Conservation (phyloP, 2,329 filamentous ascomycete species). For the Fusarium musae region DNA sequence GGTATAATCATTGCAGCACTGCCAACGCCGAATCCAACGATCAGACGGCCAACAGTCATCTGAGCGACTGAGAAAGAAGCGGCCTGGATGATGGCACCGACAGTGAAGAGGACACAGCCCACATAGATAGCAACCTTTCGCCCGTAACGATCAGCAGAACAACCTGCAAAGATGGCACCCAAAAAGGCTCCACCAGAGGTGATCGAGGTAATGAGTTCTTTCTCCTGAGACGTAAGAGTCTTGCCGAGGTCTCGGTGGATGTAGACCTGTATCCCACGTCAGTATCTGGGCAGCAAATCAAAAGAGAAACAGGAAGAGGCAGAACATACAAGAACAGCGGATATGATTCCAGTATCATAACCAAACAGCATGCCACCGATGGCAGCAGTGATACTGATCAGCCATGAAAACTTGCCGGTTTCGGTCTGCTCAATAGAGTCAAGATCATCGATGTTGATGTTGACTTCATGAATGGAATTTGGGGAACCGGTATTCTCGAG, state of each 20-base stretch:
- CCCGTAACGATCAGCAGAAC: slow-evolving; percentile 42
- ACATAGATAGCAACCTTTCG: slow-evolving; percentile 45
- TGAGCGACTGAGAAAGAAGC: slow-evolving; percentile 42
- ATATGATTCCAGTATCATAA: slow-evolving; percentile 54
- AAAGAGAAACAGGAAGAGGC: too few relatives aligned
- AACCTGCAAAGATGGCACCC: slow-evolving; percentile 44
- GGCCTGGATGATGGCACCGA: slow-evolving; percentile 44
- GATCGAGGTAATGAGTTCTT: slow-evolving; percentile 63
- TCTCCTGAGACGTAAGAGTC: slow-evolving; percentile 54
- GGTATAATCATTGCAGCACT: slow-evolving; percentile 59
- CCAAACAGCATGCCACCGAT: slow-evolving; percentile 54
- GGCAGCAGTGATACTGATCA: slow-evolving; percentile 43
- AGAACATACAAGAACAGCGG: slow-evolving; percentile 40
- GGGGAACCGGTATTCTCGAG: slow-evolving; percentile 30
- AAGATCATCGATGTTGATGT: slow-evolving; percentile 38
- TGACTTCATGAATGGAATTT: slow-evolving; percentile 29
- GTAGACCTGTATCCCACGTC: slow-evolving; percentile 18
- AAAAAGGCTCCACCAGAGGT: slow-evolving; percentile 54
- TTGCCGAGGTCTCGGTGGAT: slow-evolving; percentile 50
- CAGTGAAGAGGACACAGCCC: slow-evolving; percentile 42
- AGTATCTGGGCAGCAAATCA: background rate
- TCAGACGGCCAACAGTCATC: slow-evolving; percentile 50
- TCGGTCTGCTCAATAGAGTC: slow-evolving; percentile 42
- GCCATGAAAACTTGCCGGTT: slow-evolving; percentile 42
- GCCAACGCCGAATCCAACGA: slow-evolving; percentile 62